These are phyloP conservation scores for Dryas drummondii DNA, from an alignment of 306 rosid genomes.

Conservation along the genomic window DNA sequence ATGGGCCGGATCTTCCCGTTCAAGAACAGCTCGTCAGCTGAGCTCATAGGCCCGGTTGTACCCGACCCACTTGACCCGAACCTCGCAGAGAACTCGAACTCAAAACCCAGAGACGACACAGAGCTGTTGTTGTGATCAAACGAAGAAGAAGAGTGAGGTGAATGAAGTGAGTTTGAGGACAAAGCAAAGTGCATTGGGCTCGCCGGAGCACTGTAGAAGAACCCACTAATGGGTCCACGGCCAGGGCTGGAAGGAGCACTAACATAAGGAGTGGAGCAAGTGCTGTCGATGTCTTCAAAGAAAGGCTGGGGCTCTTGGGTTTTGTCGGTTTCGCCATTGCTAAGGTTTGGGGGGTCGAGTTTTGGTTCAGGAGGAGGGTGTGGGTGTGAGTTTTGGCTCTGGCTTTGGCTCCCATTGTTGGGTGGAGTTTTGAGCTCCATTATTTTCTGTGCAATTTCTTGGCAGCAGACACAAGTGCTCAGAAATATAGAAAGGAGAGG, in stretches of 20 bases:
- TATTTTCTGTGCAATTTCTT: not conserved
- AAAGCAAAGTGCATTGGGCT: conserved; percentile 87
- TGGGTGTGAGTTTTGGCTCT: not conserved
- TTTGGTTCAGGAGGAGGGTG: not conserved
- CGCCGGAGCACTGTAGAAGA: conserved; percentile 92
- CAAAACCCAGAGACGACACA: conserved; percentile 47
- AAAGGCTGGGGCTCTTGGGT: conserved; percentile 19
- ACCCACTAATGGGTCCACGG: conserved; percentile 53
- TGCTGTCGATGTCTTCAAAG: conserved; percentile 70
- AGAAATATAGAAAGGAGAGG: conserved; percentile 12
- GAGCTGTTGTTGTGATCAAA: conserved; percentile 20
- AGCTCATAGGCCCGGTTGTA: conserved; percentile 69
- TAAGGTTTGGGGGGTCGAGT: conserved; percentile 24
- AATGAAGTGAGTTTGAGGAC: conserved; percentile 30
- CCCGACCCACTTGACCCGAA: conserved; percentile 45
- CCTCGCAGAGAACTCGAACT: conserved; percentile 88
- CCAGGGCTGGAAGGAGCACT: conserved; percentile 98
- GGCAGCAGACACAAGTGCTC: conserved; percentile 9
- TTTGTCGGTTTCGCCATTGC: conserved; percentile 31
- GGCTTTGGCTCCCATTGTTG: conserved; percentile 24
- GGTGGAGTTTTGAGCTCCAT: conserved; percentile 51
- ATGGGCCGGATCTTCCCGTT: conserved; percentile 97
- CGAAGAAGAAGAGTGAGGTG: conserved; percentile 17
- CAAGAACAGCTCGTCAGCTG: conserved; percentile 87
- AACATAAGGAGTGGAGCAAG: conserved; percentile 90